Conservation (phyloP, 2,329 filamentous ascomycete genomes). For the Arthrobotrys iridis region DNA sequence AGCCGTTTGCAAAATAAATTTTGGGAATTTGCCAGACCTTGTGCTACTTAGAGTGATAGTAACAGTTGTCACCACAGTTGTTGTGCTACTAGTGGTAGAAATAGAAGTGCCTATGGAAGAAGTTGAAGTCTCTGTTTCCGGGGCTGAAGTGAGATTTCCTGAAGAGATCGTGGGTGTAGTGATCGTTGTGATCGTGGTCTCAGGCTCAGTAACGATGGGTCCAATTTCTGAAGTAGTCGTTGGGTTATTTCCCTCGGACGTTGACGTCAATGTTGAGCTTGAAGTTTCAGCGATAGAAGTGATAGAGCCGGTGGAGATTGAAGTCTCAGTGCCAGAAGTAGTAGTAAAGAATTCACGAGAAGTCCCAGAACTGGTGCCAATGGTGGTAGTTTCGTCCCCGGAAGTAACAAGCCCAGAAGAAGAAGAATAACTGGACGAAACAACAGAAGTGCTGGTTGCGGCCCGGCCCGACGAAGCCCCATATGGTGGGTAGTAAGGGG, state of each 20-base stretch:
- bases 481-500: conserved; percentile 26
- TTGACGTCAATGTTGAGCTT: neutral
- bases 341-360: conserved; percentile 9
- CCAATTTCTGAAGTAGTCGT: neutral
- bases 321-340: neutral
- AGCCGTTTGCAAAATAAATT: neutral
- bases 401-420: conserved; percentile 23
- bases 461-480: neutral
- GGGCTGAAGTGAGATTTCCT: neutral
- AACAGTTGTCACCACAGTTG: conserved; percentile 26
- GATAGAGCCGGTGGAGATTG: neutral
- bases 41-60: conserved; percentile 33
- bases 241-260: neutral
- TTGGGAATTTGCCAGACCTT: conserved; percentile 4
- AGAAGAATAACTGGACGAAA: conserved; percentile 4
- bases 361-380: neutral
- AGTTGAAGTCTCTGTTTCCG: conserved; percentile 3
- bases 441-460: conserved; percentile 1
- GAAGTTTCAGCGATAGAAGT: neutral
- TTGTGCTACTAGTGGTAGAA: conserved; percentile 18
- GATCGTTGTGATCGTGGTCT: neutral
- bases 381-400: neutral
- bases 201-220: neutral
- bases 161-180: neutral
- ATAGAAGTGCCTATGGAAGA: neutral